Evolutionary conservation across 1,139 yeast species (phyloP), one percentile per base, ranked within the genome.

Genomic region (Maudiozyma humilis): DNA sequence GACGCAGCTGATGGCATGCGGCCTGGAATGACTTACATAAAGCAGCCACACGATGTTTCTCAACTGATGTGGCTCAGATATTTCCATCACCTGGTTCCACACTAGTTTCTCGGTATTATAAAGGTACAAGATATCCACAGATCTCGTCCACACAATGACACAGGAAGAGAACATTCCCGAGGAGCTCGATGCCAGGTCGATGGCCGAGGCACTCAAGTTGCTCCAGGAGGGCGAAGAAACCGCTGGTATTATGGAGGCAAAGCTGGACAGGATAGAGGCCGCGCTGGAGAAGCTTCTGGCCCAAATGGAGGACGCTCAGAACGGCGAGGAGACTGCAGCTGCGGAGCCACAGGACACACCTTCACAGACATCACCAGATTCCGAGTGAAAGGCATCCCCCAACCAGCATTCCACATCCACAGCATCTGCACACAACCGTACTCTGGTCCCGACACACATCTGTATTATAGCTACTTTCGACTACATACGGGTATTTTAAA

Each of bases 181-280:
- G 10, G 16, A 20, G 12, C 10, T 33, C 16, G 43, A 38, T 16
- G 42, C 51, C 4, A 44, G 42, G 18, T 46, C 49, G 17, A 45
- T 55, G 27, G 41, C 47, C 20, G 54, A 51, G 15, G 52, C 53
- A 14, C 51, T 53, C 23, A 66, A 70, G 52, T 69, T 73, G 51
- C 62, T 79, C 39, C 70, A 69, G 42, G 78, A 76, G 44, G 84
- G 82, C 2, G 84, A 79, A 54, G 59, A 64, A 42, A 73, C 78
- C 8, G 83, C 83, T 0, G 62, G 64, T 4, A 71, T 66, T 44
- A 64, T 79, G 51, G 86, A 79, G 57, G 63, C 66, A 47, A 70
- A 75, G 72, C 64, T 79, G 36, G 82, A 78, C 51, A 62, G 66
- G 23, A 63, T 79, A 37, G 85, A 79, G 52, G 70, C 68, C 27